Conservation (phyloP, 164 flowering plant species). For the Tinospora cordifolia region DNA sequence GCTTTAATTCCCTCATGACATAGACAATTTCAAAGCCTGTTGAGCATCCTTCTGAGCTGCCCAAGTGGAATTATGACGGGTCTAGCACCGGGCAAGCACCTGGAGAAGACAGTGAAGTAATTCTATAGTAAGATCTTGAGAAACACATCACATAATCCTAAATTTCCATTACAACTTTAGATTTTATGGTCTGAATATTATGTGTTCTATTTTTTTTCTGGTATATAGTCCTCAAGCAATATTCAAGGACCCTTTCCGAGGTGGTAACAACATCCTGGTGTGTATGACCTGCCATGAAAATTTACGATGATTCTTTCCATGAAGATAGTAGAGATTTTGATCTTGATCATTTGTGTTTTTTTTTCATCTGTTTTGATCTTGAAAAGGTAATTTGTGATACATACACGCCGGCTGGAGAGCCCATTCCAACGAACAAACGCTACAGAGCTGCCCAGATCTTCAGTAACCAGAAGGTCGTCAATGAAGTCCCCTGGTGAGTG, state of each 20-base stretch:
- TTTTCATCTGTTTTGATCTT: not conserved
- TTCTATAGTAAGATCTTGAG: slow-evolving; percentile 64
- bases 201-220: not conserved
- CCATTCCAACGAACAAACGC: slow-evolving; percentile 94
- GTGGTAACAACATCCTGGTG: slow-evolving; percentile 93
- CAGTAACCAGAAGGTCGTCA: slow-evolving; percentile 49
- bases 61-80: slow-evolving; percentile 98
- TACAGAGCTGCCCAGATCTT: slow-evolving; percentile 81
- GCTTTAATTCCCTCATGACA: slow-evolving; percentile 20
- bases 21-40: slow-evolving; percentile 87
- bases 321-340: not conserved
- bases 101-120: slow-evolving; percentile 99
- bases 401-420: slow-evolving; percentile 91
- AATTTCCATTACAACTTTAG: not conserved
- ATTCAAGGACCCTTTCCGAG: slow-evolving; percentile 93
- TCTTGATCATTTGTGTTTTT: not conserved
- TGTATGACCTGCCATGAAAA: slow-evolving; percentile 10
- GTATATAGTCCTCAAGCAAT: slow-evolving; percentile 83
- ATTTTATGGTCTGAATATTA: not conserved
- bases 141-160: not conserved
- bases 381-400: slow-evolving; percentile 80
- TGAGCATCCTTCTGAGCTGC: slow-evolving; percentile 84
- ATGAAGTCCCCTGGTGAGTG: slow-evolving; percentile 83
- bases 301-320: no score
- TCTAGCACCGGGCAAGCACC: slow-evolving; percentile 99